Evolutionary conservation across 2,329 filamentous ascomycete species (phyloP).

Genomic region (Neopestalotiopsis rosae): DNA sequence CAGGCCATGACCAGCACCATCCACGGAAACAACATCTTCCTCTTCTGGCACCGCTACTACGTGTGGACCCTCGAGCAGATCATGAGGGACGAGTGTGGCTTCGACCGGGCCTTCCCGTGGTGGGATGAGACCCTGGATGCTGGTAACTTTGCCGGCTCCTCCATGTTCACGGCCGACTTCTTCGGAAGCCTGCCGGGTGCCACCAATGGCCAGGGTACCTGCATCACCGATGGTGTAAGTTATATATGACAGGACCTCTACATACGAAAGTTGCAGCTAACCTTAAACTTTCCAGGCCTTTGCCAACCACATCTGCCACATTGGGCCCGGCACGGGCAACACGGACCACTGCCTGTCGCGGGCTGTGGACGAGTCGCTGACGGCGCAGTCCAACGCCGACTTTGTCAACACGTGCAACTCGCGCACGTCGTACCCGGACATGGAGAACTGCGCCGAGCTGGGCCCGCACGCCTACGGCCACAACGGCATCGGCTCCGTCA

Average conservation of each 20-base stretch:
- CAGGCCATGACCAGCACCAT: conserved; percentile 37
- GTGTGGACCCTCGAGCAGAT: conserved; percentile 36
- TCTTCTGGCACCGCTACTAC: conserved; percentile 40
- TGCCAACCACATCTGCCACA: conserved; percentile 24
- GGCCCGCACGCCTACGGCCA: conserved; percentile 37
- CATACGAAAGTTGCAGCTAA: not conserved
- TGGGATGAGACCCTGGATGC: conserved; percentile 42
- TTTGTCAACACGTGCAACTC: conserved; percentile 23
- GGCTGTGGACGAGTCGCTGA: conserved; percentile 33
- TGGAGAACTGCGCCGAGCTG: conserved; percentile 23
- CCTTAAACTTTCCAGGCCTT: conserved; percentile 26
- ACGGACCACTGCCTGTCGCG: conserved; percentile 37
- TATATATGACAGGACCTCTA: not conserved
- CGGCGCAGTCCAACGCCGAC: conserved; percentile 20
- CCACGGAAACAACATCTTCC: conserved; percentile 38
- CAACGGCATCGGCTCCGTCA: conserved; percentile 38
- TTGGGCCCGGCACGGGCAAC: conserved; percentile 21
- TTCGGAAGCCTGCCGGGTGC: conserved; percentile 35
- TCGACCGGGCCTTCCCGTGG: conserved; percentile 36
- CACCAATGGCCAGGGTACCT: conserved; percentile 30
- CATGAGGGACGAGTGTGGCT: conserved; percentile 38
- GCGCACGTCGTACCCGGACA: conserved; percentile 18
- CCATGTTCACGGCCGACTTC: conserved; percentile 35
- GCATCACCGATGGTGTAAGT: conserved; percentile 34
- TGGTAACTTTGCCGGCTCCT: conserved; percentile 33